phyloP scores from a whole-genome alignment of 495 filamentous ascomycete species.

The Aspergillus hancockii region DNA sequence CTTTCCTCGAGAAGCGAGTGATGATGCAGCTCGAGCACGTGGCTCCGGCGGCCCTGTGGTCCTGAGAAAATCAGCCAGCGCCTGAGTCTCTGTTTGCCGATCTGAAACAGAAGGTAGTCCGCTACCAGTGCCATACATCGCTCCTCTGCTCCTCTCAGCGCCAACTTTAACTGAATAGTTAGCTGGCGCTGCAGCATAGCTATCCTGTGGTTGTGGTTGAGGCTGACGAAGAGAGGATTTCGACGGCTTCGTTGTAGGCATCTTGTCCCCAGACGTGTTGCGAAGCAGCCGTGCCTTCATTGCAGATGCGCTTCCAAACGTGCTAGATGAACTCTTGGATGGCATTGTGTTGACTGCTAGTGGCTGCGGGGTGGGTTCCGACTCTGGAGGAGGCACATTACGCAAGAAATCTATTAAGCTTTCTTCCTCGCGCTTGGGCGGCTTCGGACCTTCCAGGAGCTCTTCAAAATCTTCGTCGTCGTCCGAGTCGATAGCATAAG shows the following conservation, averaged over 20 bases:
- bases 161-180: slow-evolving; percentile 46
- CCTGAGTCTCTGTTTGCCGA: slow-evolving; percentile 58
- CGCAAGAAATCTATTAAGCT: slow-evolving; percentile 87
- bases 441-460: slow-evolving; percentile 45
- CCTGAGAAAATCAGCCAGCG: slow-evolving; percentile 78
- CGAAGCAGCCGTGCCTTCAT: slow-evolving; percentile 66
- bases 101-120: slow-evolving; percentile 25
- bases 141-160: slow-evolving; percentile 35
- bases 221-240: slow-evolving; percentile 37
- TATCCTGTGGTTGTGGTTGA: slow-evolving; percentile 29
- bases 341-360: slow-evolving; percentile 27
- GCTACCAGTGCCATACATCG: slow-evolving; percentile 15
- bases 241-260: slow-evolving; percentile 33
- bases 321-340: slow-evolving; percentile 56
- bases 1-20: slow-evolving; percentile 21
- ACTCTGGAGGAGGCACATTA: slow-evolving; percentile 67
- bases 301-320: slow-evolving; percentile 32
- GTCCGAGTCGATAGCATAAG: slow-evolving; percentile 86
- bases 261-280: slow-evolving; percentile 28
- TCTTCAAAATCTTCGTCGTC: slow-evolving; percentile 78
- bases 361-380: slow-evolving; percentile 45
- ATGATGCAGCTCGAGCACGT: slow-evolving; percentile 17
- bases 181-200: slow-evolving; percentile 23
- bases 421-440: slow-evolving; percentile 52
- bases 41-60: slow-evolving; percentile 70